phyloP scores from a whole-genome alignment of 257 asterid species.

The Capsicum rhomboideum region DNA sequence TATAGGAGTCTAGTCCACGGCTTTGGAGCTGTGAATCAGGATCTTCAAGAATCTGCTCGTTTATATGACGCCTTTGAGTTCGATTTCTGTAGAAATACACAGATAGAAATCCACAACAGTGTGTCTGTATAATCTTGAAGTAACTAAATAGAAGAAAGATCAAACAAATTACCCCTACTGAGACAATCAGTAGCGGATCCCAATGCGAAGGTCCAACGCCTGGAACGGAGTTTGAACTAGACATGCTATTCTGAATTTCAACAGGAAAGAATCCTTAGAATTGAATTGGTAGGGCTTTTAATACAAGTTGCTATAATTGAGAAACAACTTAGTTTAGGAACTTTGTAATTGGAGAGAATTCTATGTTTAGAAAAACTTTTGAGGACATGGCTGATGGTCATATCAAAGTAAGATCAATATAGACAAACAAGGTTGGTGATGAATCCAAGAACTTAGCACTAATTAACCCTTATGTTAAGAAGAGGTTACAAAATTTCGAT shows the following conservation, averaged over 20 bases:
- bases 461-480: background rate
- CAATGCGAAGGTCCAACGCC: slow-evolving; percentile 21
- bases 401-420: background rate
- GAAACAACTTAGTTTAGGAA: background rate
- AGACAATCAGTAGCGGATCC: slow-evolving; percentile 44
- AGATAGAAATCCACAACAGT: slow-evolving; percentile 13
- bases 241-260: slow-evolving; percentile 14
- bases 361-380: background rate
- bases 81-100: slow-evolving; percentile 13
- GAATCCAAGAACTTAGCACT: background rate
- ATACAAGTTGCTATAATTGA: background rate
- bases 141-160: slow-evolving; percentile 36
- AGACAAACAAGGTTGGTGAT: background rate
- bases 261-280: background rate
- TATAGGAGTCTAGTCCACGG: slow-evolving; percentile 40
- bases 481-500: background rate
- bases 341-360: background rate
- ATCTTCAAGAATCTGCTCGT: slow-evolving; percentile 31
- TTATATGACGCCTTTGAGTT: slow-evolving; percentile 28
- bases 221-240: slow-evolving; percentile 24
- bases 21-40: slow-evolving; percentile 42
- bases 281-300: background rate
- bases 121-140: slow-evolving; percentile 30
- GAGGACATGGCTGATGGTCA: background rate
- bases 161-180: slow-evolving; percentile 38